phyloP scores from a whole-genome alignment of 352 stramenopile genomes.

The Globisporangium apiculatum region DNA sequence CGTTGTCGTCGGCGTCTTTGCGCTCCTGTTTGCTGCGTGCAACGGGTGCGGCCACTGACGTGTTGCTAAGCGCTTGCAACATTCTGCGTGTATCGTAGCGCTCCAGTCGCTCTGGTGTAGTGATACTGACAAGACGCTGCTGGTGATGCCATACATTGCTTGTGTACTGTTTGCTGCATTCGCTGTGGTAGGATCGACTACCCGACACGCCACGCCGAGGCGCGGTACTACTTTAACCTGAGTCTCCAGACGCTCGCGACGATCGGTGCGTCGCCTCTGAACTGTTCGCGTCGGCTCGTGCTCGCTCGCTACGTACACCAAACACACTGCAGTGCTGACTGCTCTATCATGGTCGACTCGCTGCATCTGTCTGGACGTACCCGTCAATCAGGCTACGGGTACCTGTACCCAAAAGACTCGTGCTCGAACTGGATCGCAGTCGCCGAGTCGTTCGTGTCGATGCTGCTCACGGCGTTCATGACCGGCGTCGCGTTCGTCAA shows the following conservation, averaged over 20 bases:
- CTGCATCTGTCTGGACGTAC: too few species aligned
- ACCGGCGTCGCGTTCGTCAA: constrained; percentile 62
- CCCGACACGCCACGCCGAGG: constrained; percentile 6
- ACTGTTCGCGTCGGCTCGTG: too few species aligned
- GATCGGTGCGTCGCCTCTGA: constrained; percentile 20
- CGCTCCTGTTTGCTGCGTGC: constrained; percentile 34
- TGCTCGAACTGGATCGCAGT: constrained; percentile 47
- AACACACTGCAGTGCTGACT: too few species aligned
- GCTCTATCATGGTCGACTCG: too few species aligned
- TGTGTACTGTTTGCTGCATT: background rate
- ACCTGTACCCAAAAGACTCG: constrained; percentile 33
- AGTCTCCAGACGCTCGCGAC: constrained; percentile 56
- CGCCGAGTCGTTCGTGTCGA: constrained; percentile 46
- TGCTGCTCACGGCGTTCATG: constrained; percentile 52
- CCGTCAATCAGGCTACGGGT: constrained; percentile 26
- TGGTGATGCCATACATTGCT: too few species aligned
- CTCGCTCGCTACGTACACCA: background rate
- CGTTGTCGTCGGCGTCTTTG: constrained; percentile 35
- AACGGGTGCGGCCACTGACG: constrained; percentile 25
- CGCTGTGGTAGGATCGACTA: constrained; percentile 3
- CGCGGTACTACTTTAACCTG: constrained; percentile 52
- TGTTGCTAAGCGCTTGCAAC: too few species aligned
- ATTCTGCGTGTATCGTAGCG: too few species aligned
- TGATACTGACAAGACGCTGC: too few species aligned
- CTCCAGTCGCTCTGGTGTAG: background rate